A percentile compares a stretch with the other conserved stretches of the same genome.
These are phyloP conservation scores for Albophoma yamanashiensis DNA, from an alignment of 2,329 filamentous ascomycete genomes.

Conservation along the genomic window DNA sequence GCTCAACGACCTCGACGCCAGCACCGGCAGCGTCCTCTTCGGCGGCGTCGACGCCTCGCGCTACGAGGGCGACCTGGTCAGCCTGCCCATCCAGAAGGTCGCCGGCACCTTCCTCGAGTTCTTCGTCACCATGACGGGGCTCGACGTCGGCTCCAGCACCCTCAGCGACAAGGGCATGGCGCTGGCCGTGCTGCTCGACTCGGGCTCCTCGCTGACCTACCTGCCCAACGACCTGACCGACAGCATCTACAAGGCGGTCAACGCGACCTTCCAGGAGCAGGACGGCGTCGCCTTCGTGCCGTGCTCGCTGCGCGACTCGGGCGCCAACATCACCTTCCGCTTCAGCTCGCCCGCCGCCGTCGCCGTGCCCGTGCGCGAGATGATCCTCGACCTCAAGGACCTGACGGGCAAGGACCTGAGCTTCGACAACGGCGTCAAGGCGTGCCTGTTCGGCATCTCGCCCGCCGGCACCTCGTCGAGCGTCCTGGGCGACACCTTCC, in stretches of 20 bases:
- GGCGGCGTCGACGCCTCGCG: slow-evolving; percentile 62
- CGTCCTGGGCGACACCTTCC: slow-evolving; percentile 64
- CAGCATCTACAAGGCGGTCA: slow-evolving; percentile 46
- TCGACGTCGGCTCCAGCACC: slow-evolving; percentile 32
- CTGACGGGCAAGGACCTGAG: slow-evolving; percentile 34
- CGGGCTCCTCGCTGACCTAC: slow-evolving; percentile 57
- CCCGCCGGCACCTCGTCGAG: slow-evolving; percentile 44
- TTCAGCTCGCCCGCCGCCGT: slow-evolving; percentile 42
- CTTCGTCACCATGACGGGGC: slow-evolving; percentile 54
- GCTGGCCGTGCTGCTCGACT: slow-evolving; percentile 58
- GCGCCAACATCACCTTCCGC: slow-evolving; percentile 33
- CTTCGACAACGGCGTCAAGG: slow-evolving; percentile 40
- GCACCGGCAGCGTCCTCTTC: slow-evolving; percentile 59
- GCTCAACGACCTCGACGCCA: slow-evolving; percentile 60
- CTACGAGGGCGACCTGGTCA: slow-evolving; percentile 51
- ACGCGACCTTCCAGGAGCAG: slow-evolving; percentile 44
- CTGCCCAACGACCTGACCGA: slow-evolving; percentile 46
- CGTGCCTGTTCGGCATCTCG: slow-evolving; percentile 59
- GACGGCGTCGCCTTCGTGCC: slow-evolving; percentile 50
- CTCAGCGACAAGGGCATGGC: slow-evolving; percentile 35
- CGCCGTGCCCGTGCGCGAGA: slow-evolving; percentile 44
- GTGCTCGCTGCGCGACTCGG: slow-evolving; percentile 36
- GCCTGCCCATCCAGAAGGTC: slow-evolving; percentile 53
- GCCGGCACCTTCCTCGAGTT: slow-evolving; percentile 48
- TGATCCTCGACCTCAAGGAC: slow-evolving; percentile 43